A percentile compares a stretch with the other conserved stretches of the same genome.
Evolutionary conservation across 768 basidiomycete genomes (phyloP).

Genomic region (Hygrophoropsis aurantiaca): DNA sequence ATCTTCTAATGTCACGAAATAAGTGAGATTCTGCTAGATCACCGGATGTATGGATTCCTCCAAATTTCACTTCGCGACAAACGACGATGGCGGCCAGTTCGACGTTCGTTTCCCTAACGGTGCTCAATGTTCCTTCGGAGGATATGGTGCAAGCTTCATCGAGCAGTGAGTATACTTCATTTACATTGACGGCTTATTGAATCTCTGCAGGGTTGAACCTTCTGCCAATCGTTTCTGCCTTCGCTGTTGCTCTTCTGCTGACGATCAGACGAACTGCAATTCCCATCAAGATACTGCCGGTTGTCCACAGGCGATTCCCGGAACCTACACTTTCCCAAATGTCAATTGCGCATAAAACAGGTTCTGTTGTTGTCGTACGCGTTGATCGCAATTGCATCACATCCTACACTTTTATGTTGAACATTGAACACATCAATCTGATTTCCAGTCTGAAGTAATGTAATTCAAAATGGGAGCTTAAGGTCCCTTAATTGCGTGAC

Average conservation of each 20-base stretch:
- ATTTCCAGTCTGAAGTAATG: no score
- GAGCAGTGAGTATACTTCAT: constrained; percentile 37
- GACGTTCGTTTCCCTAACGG: constrained; percentile 52
- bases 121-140: constrained; percentile 53
- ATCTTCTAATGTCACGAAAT: background rate
- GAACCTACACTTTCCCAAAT: constrained; percentile 44
- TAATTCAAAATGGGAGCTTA: no score
- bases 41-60: constrained; percentile 37
- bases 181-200: background rate
- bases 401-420: no score
- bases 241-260: constrained; percentile 40
- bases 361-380: no score
- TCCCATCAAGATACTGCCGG: constrained; percentile 48
- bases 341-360: constrained; percentile 29
- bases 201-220: constrained; percentile 42
- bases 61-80: constrained; percentile 29
- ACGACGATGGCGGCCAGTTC: constrained; percentile 49
- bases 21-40: constrained; percentile 25
- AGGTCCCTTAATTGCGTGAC: no score
- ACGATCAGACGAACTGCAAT: constrained; percentile 51
- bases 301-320: constrained; percentile 43
- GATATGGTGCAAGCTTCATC: constrained; percentile 51
- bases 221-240: constrained; percentile 46
- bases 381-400: no score
- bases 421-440: no score